These are phyloP conservation scores for Talaromyces thailandensis DNA, from an alignment of 495 filamentous ascomycete genomes.

Conservation along the genomic window DNA sequence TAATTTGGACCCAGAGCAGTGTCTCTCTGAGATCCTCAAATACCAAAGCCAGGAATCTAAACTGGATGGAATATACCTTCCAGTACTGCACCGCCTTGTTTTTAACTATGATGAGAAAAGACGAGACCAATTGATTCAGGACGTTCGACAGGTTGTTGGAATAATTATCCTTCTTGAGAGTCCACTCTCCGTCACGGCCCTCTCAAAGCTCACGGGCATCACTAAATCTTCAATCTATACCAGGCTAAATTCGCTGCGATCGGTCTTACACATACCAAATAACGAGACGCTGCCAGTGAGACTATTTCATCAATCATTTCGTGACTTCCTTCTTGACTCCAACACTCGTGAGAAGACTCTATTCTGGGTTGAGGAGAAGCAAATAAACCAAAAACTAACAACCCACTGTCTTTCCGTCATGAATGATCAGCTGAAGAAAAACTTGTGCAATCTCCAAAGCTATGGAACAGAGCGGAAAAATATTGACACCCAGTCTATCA, in stretches of 20 bases:
- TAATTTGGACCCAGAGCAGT: conserved; percentile 6
- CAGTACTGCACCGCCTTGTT: conserved; percentile 5
- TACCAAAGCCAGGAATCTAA: not conserved
- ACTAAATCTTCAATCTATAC: conserved; percentile 5
- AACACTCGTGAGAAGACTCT: not conserved
- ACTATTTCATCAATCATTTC: conserved; percentile 14
- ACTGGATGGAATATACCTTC: conserved; percentile 6
- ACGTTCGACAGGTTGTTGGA: conserved; percentile 4
- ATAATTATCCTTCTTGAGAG: conserved; percentile 1
- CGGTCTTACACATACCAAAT: conserved; percentile 5
- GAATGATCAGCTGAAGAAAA: conserved; percentile 14
- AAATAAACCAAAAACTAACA: conserved; percentile 8
- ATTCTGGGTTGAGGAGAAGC: conserved; percentile 22
- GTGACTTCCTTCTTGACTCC: conserved; percentile 18
- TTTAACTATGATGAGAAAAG: not conserved
- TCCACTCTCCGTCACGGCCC: not conserved
- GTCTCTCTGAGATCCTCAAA: conserved; percentile 3
- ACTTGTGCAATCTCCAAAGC: conserved; percentile 22
- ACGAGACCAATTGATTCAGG: conserved; percentile 1
- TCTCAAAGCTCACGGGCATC: conserved; percentile 7
- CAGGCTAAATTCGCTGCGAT: conserved; percentile 1
- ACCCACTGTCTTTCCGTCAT: conserved; percentile 18
- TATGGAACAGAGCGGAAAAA: conserved; percentile 14
- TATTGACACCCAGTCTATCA: conserved; percentile 13
- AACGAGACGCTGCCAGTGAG: not conserved